Evolutionary conservation across 2,329 filamentous ascomycete species (phyloP).

Genomic region (Apiospora hydei): DNA sequence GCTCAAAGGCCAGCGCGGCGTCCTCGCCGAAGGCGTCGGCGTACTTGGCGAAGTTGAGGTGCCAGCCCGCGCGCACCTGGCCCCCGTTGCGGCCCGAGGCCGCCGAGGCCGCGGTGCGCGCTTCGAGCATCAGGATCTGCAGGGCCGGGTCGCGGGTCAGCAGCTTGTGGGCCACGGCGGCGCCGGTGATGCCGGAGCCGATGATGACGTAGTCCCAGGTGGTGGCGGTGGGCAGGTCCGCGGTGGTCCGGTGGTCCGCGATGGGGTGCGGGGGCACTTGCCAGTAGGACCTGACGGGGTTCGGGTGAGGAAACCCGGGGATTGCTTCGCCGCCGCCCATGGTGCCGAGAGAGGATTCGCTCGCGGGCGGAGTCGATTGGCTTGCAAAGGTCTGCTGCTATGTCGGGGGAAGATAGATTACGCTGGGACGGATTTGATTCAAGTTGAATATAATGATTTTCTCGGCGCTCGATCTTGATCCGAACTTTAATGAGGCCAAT

Average conservation of each 20-base stretch:
- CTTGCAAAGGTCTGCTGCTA: not conserved
- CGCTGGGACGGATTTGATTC: not conserved
- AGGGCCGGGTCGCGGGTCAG: constrained; percentile 35
- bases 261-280: constrained; percentile 41
- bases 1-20: constrained; percentile 35
- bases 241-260: constrained; percentile 39
- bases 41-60: constrained; percentile 32
- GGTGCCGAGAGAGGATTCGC: not conserved
- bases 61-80: constrained; percentile 42
- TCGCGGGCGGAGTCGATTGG: not conserved
- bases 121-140: constrained; percentile 44
- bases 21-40: constrained; percentile 35
- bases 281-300: constrained; percentile 45
- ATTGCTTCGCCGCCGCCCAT: constrained; percentile 27
- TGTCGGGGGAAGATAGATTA: not conserved
- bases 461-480: not conserved
- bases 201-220: constrained; percentile 25
- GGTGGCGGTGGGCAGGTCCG: constrained; percentile 29
- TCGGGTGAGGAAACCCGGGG: constrained; percentile 38
- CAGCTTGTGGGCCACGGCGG: constrained; percentile 27
- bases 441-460: not conserved
- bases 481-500: not conserved
- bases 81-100: constrained; percentile 48
- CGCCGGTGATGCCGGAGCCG: constrained; percentile 26
- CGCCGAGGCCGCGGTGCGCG: constrained; percentile 43